Evolutionary conservation across 768 basidiomycete species (phyloP).

Genomic region (Serendipita sp.): DNA sequence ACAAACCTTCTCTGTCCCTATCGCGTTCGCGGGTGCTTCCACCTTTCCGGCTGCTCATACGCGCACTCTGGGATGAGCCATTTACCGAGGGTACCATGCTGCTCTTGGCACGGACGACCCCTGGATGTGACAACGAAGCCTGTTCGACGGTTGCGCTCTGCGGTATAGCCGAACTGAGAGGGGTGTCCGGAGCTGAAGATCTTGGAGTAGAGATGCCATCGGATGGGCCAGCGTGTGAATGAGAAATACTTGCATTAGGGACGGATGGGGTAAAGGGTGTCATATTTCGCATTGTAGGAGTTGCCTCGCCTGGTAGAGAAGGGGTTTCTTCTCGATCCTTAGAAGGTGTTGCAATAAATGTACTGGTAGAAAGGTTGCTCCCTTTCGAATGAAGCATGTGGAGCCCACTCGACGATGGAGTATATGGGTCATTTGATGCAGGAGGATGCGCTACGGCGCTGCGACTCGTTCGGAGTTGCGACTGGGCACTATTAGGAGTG

Average conservation of each 20-base stretch:
- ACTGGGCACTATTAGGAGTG: background rate
- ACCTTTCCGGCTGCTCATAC: background rate
- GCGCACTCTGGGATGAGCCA: background rate
- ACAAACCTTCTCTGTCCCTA: background rate
- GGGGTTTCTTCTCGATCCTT: background rate
- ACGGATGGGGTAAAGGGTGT: background rate
- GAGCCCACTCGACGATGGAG: background rate
- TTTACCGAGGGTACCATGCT: background rate
- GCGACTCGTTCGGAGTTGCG: background rate
- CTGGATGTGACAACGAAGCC: background rate
- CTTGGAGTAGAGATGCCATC: background rate
- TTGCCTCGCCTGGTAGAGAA: background rate
- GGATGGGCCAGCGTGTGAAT: background rate
- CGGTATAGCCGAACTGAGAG: background rate
- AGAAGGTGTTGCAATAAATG: background rate
- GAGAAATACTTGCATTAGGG: background rate
- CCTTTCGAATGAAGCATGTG: background rate
- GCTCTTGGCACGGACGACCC: background rate
- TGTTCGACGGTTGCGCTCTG: background rate
- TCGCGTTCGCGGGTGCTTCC: background rate
- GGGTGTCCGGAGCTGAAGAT: background rate
- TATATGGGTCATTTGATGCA: background rate
- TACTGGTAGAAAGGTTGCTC: background rate
- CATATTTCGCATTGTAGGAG: background rate
- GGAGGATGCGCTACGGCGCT: background rate